Evolutionary conservation across 441 rosid genomes (phyloP), one percentile per base, ranked within the genome.

Genomic region (Melastoma candidum): DNA sequence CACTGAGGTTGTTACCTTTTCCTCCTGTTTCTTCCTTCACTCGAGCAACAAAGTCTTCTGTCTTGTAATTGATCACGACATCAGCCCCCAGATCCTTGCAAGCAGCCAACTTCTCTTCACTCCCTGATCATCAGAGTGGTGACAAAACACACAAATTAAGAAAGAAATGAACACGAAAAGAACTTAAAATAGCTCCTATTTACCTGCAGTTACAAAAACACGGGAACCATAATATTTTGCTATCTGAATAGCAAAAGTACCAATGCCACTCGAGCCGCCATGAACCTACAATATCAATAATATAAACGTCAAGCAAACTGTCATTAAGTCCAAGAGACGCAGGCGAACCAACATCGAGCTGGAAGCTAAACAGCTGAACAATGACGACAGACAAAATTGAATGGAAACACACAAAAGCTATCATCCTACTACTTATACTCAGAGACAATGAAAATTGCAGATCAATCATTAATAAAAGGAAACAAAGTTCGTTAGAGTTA

Each of bases 201-300:
- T 63, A 90, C 96, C 95, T 82, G 96, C 95, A 17, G 95, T 85
- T 61, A 83, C 80, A 51, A 92, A 87, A 12, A 85, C 98, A 71
- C 49, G 77, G 39, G 69, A 72, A 62, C 94, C 94, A 53, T 41
- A 64, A 68, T 69, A 65, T 68, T 82, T 87, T 41, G 95, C 96
- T 14, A 85, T 83, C 75, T 87, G 96, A 70, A 92, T 79, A 8
- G 94, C 96, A 67, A 85, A 92, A 43, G 95, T 83, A 53, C 96
- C 96, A 44, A 92, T 80, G 54, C 96, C 98, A 68, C 95, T 92
- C 11, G 96, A 85, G 36, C 96, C 96, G 36, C 95, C 95, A 62
- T 92, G 96, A 72, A 92, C 66, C 95, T 87, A 64, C 24, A 65
- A 73, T 49, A 41, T 46, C 43, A 44, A 65, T 29, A 56, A 60